Conservation (phyloP, 108 stramenopile genomes). For the Cafeteria roenbergensis region DNA sequence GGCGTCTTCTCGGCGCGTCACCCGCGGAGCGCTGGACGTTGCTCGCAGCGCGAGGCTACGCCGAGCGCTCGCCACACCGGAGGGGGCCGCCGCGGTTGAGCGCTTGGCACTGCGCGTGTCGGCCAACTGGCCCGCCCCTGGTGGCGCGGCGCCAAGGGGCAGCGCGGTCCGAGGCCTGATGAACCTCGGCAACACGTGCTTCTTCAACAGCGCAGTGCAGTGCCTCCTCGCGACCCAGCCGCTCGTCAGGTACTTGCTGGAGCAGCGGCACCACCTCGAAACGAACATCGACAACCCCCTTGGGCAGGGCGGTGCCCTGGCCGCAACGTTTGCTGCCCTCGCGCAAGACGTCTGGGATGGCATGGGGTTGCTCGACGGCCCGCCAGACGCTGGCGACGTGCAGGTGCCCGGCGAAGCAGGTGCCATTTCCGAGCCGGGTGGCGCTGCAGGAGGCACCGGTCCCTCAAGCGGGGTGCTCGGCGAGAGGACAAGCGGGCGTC, state of each 20-base stretch:
- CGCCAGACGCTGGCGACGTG: no score
- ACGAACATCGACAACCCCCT: constrained; percentile 80
- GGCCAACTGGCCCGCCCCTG: no score
- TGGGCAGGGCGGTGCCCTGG: constrained; percentile 75
- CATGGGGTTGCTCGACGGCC: constrained; percentile 49
- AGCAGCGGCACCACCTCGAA: constrained; percentile 59
- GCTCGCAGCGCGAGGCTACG: no score
- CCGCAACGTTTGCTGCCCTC: constrained; percentile 73
- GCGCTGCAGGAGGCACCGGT: no score
- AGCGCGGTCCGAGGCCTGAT: not conserved
- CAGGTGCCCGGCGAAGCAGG: no score
- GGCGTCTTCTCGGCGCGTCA: no score
- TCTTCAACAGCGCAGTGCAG: constrained; percentile 21
- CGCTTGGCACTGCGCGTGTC: no score
- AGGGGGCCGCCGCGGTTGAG: no score
- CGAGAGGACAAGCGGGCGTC: no score
- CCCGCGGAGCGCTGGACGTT: no score
- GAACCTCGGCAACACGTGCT: constrained; percentile 21
- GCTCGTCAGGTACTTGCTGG: constrained; percentile 27
- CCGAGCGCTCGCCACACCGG: no score
- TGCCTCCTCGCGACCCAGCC: constrained; percentile 11
- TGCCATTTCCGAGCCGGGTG: no score
- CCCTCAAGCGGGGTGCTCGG: not conserved
- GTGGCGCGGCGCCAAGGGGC: not conserved
- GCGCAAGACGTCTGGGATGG: constrained; percentile 58